A percentile compares a stretch with the other conserved stretches of the same genome.
These are phyloP conservation scores for Ustilago sp. DNA, from an alignment of 1,284 basidiomycete genomes.

Conservation along the genomic window DNA sequence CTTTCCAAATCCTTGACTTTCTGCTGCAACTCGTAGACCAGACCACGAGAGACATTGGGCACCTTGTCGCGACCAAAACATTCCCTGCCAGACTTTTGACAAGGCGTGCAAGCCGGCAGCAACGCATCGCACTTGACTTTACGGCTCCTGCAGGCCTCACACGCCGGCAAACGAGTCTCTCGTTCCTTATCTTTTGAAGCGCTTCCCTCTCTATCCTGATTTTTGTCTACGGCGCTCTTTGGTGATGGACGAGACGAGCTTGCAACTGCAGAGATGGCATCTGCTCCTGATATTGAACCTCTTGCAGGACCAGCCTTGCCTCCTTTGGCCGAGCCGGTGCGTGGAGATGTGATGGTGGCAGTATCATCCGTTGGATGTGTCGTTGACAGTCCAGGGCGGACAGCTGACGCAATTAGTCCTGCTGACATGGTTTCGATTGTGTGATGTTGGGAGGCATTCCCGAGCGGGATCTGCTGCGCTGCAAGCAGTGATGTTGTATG, in stretches of 20 bases:
- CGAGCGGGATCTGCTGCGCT: not conserved
- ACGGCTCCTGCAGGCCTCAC: constrained; percentile 41
- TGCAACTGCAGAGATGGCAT: not conserved
- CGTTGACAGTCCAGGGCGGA: not conserved
- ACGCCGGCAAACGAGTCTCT: constrained; percentile 41
- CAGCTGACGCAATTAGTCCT: constrained; percentile 1
- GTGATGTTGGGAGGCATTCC: not conserved
- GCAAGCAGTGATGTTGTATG: not conserved
- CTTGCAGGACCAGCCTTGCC: not conserved
- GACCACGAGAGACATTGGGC: constrained; percentile 40
- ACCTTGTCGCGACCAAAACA: constrained; percentile 48
- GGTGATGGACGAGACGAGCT: constrained; percentile 18
- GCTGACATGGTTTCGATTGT: constrained; percentile 17
- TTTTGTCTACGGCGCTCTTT: constrained; percentile 12
- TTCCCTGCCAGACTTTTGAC: constrained; percentile 40
- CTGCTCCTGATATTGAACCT: not conserved
- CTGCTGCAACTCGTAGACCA: constrained; percentile 46
- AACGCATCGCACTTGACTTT: constrained; percentile 53
- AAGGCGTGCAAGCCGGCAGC: constrained; percentile 48
- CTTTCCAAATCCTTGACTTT: constrained; percentile 49
- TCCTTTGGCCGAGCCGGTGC: not conserved
- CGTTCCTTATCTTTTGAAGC: constrained; percentile 31
- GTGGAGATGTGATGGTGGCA: not conserved
- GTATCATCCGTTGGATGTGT: not conserved
- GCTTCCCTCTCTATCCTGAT: constrained; percentile 14